Percentiles rank a stretch among this genome's conserved stretches.
Evolutionary conservation across 106 monocot genomes (phyloP).

Genomic region (Dioscorea alata): DNA sequence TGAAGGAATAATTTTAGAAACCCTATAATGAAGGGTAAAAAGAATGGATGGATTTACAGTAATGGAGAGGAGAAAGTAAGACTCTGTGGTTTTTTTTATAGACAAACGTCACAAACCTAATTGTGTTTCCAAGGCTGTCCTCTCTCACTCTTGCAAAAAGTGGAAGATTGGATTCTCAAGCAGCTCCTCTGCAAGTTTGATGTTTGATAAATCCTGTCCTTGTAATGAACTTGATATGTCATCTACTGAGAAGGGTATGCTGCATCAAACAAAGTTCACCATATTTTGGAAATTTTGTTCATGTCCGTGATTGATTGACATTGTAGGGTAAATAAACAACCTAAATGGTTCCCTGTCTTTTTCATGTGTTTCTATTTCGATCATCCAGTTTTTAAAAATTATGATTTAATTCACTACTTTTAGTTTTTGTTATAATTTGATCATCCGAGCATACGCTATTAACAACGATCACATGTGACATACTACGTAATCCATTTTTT

Average conservation of each 20-base stretch:
- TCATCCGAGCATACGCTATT: too few relatives aligned
- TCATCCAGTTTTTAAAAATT: too few relatives aligned
- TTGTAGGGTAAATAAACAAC: background rate
- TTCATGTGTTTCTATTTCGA: too few relatives aligned
- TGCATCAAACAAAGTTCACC: conserved; percentile 18
- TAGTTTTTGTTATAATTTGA: too few relatives aligned
- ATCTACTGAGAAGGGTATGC: conserved; percentile 74
- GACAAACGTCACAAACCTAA: background rate
- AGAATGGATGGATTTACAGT: conserved; percentile 21
- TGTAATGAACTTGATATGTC: conserved; percentile 57
- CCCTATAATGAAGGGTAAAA: conserved; percentile 4
- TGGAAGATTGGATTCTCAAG: conserved; percentile 61
- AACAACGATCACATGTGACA: too few relatives aligned
- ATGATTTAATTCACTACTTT: too few relatives aligned
- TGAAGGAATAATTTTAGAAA: conserved; percentile 15
- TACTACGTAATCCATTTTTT: too few relatives aligned
- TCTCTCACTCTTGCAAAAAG: conserved; percentile 67
- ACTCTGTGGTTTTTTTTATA: background rate
- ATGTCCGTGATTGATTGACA: background rate
- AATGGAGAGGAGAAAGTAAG: background rate
- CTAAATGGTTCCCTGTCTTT: too few relatives aligned
- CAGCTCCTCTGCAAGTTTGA: conserved; percentile 59
- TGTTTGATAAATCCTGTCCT: conserved; percentile 55
- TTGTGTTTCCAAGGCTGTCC: conserved; percentile 6
- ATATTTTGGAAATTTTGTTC: background rate